Conservation (phyloP, 208 protist genomes). For the Phytomonas serpens region DNA sequence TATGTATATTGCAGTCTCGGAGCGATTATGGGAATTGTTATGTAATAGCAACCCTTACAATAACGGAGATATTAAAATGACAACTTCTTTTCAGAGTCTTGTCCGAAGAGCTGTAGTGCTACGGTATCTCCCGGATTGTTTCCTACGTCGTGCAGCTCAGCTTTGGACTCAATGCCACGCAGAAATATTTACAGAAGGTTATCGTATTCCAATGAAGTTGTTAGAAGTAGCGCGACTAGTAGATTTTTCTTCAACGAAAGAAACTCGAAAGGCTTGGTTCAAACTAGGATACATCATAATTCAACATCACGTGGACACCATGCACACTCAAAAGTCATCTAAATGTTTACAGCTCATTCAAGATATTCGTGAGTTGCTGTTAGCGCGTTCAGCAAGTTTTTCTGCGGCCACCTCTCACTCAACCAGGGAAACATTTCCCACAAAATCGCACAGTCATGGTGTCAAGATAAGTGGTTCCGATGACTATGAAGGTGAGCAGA, state of each 20-base stretch:
- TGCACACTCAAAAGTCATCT: background rate
- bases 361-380: background rate
- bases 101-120: background rate
- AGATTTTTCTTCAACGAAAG: background rate
- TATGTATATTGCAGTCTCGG: background rate
- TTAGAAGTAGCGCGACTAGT: background rate
- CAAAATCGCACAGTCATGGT: background rate
- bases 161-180: background rate
- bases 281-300: background rate
- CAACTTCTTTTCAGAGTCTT: background rate
- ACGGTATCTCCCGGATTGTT: background rate
- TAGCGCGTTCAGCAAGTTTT: background rate
- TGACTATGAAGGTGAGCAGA: background rate
- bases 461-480: background rate
- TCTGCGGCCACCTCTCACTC: background rate
- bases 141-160: background rate
- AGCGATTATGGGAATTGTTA: background rate
- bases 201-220: background rate
- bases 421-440: background rate
- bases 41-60: background rate
- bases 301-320: background rate
- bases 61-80: background rate
- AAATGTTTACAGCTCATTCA: background rate
- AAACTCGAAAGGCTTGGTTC: background rate
- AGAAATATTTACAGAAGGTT: background rate